A percentile compares a stretch with the other conserved stretches of the same genome.
phyloP scores from a whole-genome alignment of 768 basidiomycete species.

The Mycena belliarum region DNA sequence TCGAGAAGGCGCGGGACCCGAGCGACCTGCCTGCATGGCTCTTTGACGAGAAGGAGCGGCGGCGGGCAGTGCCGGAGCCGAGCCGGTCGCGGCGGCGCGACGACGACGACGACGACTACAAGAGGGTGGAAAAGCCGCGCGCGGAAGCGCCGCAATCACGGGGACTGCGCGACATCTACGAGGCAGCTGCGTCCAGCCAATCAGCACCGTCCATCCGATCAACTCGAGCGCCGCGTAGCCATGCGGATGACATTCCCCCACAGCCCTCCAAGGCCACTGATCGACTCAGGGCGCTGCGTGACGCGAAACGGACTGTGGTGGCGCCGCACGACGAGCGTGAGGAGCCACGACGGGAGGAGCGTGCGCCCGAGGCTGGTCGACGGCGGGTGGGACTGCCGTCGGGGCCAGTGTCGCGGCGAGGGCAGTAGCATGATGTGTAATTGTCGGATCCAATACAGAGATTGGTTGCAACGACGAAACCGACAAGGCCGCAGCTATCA shows the following conservation, averaged over 20 bases:
- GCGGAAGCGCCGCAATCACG: slow-evolving; percentile 25
- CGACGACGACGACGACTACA: slow-evolving; percentile 19
- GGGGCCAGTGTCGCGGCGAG: slow-evolving; percentile 28
- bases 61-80: slow-evolving; percentile 24
- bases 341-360: slow-evolving; percentile 9
- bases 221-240: slow-evolving; percentile 15
- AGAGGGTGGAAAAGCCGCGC: slow-evolving; percentile 5
- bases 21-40: slow-evolving; percentile 68
- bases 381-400: slow-evolving; percentile 37
- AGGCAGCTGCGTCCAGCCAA: slow-evolving; percentile 28
- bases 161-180: slow-evolving; percentile 41
- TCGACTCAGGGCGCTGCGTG: slow-evolving; percentile 51
- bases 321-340: slow-evolving; percentile 8
- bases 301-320: slow-evolving; percentile 43
- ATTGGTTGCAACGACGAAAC: slow-evolving; percentile 8
- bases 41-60: slow-evolving; percentile 58
- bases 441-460: not conserved
- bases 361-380: slow-evolving; percentile 13
- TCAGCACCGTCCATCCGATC: slow-evolving; percentile 14
- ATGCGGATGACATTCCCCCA: slow-evolving; percentile 23
- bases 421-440: slow-evolving; percentile 21
- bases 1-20: slow-evolving; percentile 56
- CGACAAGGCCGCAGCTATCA: no score
- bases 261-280: slow-evolving; percentile 41
- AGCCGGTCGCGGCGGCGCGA: slow-evolving; percentile 20